A percentile compares a stretch with the other conserved stretches of the same genome.
Evolutionary conservation across 306 rosid species (phyloP).

Genomic region (Quercus cerris): DNA sequence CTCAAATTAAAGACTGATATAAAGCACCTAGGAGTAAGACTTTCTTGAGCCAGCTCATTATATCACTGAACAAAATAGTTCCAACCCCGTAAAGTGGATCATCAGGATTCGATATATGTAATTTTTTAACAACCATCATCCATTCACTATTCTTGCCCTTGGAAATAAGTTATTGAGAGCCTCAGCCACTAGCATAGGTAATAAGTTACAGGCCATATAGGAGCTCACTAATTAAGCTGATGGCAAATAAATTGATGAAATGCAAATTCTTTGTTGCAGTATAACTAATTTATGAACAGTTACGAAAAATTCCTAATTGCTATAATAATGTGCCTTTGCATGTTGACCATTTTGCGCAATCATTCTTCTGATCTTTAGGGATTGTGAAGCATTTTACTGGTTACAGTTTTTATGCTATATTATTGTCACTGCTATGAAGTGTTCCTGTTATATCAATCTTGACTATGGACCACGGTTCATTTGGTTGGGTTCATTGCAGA

Average conservation of each 20-base stretch:
- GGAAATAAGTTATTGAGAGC: not conserved
- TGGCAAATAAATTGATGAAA: not conserved
- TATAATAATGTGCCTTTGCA: not conserved
- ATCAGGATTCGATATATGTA: not conserved
- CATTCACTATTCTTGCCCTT: not conserved
- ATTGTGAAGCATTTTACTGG: not conserved
- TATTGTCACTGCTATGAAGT: not conserved
- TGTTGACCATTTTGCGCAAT: not conserved
- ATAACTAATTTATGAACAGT: not conserved
- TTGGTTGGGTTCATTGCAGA: conserved; percentile 30
- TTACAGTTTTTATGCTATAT: not conserved
- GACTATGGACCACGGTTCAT: not conserved
- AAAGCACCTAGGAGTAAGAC: not conserved
- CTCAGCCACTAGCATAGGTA: not conserved
- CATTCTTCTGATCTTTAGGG: not conserved
- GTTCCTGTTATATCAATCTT: not conserved
- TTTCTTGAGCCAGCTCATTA: not conserved
- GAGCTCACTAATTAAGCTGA: not conserved
- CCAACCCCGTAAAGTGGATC: not conserved
- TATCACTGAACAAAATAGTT: not conserved
- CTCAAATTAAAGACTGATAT: not conserved
- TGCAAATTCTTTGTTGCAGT: no score
- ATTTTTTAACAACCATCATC: not conserved
- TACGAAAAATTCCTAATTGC: not conserved
- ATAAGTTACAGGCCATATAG: not conserved